Conservation (phyloP, 345 rosid genomes). For the Geranium brycei region DNA sequence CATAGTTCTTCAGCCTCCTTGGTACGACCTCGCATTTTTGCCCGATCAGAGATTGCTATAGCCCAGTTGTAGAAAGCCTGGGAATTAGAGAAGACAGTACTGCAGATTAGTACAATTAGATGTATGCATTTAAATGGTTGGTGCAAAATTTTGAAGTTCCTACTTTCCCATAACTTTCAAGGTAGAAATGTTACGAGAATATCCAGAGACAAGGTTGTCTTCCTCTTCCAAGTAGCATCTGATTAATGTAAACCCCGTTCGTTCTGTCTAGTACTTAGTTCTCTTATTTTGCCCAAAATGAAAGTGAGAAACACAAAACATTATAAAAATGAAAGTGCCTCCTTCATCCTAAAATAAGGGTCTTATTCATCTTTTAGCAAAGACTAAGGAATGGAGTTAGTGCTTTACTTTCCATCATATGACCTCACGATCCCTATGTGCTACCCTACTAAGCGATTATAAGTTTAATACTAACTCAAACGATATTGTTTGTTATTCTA, state of each 20-base stretch:
- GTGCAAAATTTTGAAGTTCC: background rate
- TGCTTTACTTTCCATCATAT: too few relatives aligned
- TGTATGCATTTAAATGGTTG: background rate
- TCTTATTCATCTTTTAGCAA: too few relatives aligned
- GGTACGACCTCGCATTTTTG: constrained; percentile 98
- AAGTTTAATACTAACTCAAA: too few relatives aligned
- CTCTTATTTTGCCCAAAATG: background rate
- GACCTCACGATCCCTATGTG: too few relatives aligned
- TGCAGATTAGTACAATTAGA: background rate
- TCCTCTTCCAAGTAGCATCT: background rate
- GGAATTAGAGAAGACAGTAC: constrained; percentile 10
- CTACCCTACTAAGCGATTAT: too few relatives aligned
- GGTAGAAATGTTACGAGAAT: background rate
- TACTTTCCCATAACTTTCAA: background rate
- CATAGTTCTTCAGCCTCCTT: constrained; percentile 98
- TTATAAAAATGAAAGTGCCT: too few relatives aligned
- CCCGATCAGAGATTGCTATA: constrained; percentile 97
- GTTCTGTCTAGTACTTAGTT: background rate
- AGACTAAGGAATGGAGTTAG: too few relatives aligned
- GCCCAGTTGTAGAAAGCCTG: constrained; percentile 99
- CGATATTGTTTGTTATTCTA: too few relatives aligned
- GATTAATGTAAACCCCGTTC: background rate
- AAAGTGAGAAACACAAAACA: background rate
- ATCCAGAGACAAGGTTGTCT: background rate
- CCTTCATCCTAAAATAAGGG: too few relatives aligned